These are phyloP conservation scores for Isatis tinctoria DNA, from an alignment of 345 rosid genomes.

Conservation along the genomic window DNA sequence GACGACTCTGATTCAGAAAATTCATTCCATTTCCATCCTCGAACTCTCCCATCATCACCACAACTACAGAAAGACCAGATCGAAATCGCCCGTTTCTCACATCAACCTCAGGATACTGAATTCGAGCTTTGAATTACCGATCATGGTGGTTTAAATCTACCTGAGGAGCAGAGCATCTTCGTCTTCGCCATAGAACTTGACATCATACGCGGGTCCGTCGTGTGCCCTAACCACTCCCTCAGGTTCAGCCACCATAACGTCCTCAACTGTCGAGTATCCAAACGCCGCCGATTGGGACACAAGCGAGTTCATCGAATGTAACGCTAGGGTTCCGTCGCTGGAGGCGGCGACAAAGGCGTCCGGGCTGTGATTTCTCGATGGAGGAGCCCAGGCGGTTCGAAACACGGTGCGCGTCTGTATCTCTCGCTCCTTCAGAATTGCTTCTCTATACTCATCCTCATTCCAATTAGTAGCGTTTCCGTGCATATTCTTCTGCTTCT, in stretches of 20 bases:
- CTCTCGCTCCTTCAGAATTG: conserved; percentile 67
- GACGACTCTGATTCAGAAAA: conserved; percentile 41
- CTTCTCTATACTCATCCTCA: conserved; percentile 63
- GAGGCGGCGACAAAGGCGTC: conserved; percentile 61
- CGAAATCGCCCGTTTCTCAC: no score
- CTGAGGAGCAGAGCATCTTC: conserved; percentile 75
- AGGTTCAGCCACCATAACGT: conserved; percentile 51
- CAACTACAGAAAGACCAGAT: conserved; percentile 46
- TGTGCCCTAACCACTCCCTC: conserved; percentile 60
- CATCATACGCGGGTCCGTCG: conserved; percentile 90
- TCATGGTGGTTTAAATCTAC: conserved; percentile 28
- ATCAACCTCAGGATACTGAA: neutral
- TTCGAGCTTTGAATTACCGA: neutral
- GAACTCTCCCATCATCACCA: conserved; percentile 91
- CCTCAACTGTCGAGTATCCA: conserved; percentile 21
- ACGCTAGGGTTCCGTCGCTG: conserved; percentile 79
- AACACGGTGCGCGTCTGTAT: conserved; percentile 63
- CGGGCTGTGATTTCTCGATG: conserved; percentile 44
- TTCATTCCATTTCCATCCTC: conserved; percentile 92
- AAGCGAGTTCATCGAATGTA: conserved; percentile 67
- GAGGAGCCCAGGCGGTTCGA: conserved; percentile 78
- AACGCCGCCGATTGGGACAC: conserved; percentile 45
- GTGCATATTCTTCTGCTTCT: conserved; percentile 34
- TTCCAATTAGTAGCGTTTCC: conserved; percentile 82
- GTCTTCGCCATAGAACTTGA: conserved; percentile 70